phyloP scores from a whole-genome alignment of 2,329 filamentous ascomycete species.

The Fusarium begoniae region DNA sequence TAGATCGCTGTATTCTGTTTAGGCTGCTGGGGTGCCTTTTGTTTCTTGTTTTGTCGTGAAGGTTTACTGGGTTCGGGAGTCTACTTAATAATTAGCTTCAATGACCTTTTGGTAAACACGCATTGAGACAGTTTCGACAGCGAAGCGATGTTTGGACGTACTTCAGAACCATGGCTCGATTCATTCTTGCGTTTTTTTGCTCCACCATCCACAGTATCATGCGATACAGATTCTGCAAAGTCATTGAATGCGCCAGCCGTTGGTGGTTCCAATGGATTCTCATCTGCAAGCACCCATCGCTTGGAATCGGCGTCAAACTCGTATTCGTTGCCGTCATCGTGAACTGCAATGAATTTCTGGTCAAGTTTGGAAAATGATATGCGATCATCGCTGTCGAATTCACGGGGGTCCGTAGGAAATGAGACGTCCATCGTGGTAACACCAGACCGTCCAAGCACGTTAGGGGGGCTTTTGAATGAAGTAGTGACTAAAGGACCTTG shows the following conservation, averaged over 20 bases:
- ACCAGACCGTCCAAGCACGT: not conserved
- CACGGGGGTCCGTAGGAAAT: conserved; percentile 68
- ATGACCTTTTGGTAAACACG: not conserved
- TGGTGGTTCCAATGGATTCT: conserved; percentile 53
- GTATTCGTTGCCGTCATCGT: conserved; percentile 85
- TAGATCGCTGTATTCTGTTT: conserved; percentile 89
- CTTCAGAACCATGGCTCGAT: conserved; percentile 51
- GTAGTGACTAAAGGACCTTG: not conserved
- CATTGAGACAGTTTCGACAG: not conserved
- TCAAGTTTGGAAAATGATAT: conserved; percentile 89
- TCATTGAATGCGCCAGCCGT: conserved; percentile 52
- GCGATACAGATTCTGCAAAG: conserved; percentile 38
- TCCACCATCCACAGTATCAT: conserved; percentile 38
- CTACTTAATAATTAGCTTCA: conserved; percentile 29
- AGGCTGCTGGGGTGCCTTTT: conserved; percentile 59
- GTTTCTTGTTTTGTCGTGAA: conserved; percentile 55
- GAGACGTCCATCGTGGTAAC: conserved; percentile 45
- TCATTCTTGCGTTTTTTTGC: conserved; percentile 57
- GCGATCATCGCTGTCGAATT: conserved; percentile 81
- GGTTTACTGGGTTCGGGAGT: conserved; percentile 47
- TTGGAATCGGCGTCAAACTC: conserved; percentile 78
- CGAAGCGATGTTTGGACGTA: conserved; percentile 45
- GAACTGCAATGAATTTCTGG: conserved; percentile 83
- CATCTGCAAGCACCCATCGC: conserved; percentile 77
- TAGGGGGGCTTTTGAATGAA: not conserved